Conservation (phyloP, 805 yeast species). For the Spathaspora arborariae region DNA sequence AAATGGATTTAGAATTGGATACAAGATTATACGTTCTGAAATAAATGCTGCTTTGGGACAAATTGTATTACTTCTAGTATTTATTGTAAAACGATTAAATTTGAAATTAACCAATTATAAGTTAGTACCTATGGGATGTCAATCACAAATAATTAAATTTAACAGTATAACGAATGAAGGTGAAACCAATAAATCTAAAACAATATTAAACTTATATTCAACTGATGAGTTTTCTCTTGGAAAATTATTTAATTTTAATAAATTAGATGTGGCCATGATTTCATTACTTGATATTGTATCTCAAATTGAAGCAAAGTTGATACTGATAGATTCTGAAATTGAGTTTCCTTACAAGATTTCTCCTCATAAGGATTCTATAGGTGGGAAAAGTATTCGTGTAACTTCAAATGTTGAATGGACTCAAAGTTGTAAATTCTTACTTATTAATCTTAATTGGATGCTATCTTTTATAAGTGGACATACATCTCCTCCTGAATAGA, state of each 20-base stretch:
- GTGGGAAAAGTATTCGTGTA: slow-evolving; percentile 70
- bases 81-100: slow-evolving; percentile 55
- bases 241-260: slow-evolving; percentile 66
- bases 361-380: slow-evolving; percentile 57
- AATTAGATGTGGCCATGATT: slow-evolving; percentile 77
- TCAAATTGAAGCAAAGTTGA: slow-evolving; percentile 45
- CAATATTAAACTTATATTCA: slow-evolving; percentile 55
- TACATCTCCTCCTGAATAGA: slow-evolving; percentile 9
- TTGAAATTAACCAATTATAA: slow-evolving; percentile 56
- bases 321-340: slow-evolving; percentile 46
- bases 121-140: slow-evolving; percentile 79
- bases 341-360: slow-evolving; percentile 74
- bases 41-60: slow-evolving; percentile 92
- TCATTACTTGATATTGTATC: slow-evolving; percentile 63
- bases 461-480: slow-evolving; percentile 62
- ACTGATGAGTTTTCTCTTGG: slow-evolving; percentile 73
- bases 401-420: slow-evolving; percentile 85
- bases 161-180: slow-evolving; percentile 21
- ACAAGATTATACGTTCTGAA: slow-evolving; percentile 81
- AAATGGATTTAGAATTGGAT: slow-evolving; percentile 80
- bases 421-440: slow-evolving; percentile 74
- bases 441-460: slow-evolving; percentile 80
- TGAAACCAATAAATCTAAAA: slow-evolving; percentile 22
- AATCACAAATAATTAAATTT: slow-evolving; percentile 65
- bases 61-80: slow-evolving; percentile 62